Evolutionary conservation across 345 rosid genomes (phyloP).

Genomic region (Cardamine occulta): DNA sequence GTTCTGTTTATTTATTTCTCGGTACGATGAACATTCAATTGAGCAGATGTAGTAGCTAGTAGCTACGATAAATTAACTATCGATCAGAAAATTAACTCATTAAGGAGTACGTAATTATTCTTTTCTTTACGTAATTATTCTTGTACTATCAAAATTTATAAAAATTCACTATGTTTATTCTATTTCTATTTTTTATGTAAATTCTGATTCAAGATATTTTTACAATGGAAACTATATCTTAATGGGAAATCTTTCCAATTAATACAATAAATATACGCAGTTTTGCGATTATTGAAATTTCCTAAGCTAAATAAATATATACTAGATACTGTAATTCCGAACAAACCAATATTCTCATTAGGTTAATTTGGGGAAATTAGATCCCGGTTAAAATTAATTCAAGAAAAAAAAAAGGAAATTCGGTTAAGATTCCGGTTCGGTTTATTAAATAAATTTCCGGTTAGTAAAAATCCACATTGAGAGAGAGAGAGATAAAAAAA

Average conservation of each 20-base stretch:
- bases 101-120: no score
- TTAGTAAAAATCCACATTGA: neutral
- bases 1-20: constrained; percentile 7
- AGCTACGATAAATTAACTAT: neutral
- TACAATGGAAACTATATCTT: neutral
- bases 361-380: neutral
- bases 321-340: no score
- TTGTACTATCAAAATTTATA: no score
- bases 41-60: neutral
- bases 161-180: no score
- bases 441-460: neutral
- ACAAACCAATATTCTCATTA: neutral
- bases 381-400: neutral
- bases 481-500: constrained; percentile 20
- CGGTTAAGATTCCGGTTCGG: neutral
- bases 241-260: neutral
- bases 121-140: no score
- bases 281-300: neutral
- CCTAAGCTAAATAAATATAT: neutral
- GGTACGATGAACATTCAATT: constrained; percentile 21
- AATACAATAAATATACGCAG: neutral
- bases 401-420: neutral
- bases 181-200: no score
- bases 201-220: no score
- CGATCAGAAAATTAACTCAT: no score